Conservation (phyloP, 2,329 filamentous ascomycete genomes). For the Calonectria naviculata region DNA sequence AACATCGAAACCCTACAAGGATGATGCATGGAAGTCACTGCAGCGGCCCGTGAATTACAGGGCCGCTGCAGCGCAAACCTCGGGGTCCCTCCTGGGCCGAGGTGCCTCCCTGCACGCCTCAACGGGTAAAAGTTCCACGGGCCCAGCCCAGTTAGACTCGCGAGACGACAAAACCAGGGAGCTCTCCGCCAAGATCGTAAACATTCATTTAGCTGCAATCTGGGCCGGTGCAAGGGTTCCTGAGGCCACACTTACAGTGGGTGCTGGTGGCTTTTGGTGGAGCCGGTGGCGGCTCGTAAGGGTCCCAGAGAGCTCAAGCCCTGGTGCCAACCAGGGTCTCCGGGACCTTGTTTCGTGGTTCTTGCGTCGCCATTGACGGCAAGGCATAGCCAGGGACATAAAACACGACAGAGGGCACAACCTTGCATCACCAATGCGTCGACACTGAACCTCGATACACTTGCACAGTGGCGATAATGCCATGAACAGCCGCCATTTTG, state of each 20-base stretch:
- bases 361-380: background rate
- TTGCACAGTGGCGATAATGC: background rate
- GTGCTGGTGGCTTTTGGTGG: constrained; percentile 2
- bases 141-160: background rate
- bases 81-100: background rate
- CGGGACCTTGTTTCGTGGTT: background rate
- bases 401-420: background rate
- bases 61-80: constrained; percentile 1
- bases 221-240: background rate
- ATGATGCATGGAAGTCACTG: constrained; percentile 6
- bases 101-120: background rate
- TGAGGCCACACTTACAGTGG: background rate
- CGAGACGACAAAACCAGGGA: background rate
- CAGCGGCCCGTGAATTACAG: constrained; percentile 1
- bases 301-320: background rate
- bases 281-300: background rate
- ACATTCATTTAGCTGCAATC: too few species aligned
- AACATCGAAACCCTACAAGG: background rate
- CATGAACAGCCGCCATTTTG: background rate
- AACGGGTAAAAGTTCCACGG: background rate
- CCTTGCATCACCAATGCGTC: background rate
- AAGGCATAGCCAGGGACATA: background rate
- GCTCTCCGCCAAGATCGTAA: background rate
- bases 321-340: background rate
- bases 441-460: background rate